Evolutionary conservation across 1,139 yeast genomes (phyloP).

Genomic region (Hyphopichia fennica): DNA sequence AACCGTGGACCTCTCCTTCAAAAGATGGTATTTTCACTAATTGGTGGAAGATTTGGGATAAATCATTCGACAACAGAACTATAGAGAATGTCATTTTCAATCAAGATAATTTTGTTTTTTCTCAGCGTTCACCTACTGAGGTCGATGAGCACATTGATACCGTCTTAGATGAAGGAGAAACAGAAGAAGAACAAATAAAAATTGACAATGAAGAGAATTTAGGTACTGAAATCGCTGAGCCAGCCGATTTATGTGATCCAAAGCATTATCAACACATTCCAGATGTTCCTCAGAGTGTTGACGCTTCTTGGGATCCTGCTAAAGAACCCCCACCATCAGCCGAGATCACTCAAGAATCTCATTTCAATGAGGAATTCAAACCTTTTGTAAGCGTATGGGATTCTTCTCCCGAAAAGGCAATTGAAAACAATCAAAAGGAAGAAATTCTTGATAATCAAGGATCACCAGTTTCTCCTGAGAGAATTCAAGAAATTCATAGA

Average conservation of each 20-base stretch:
- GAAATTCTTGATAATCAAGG: neutral
- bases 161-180: neutral
- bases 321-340: conserved; percentile 31
- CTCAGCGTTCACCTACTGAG: neutral
- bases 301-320: conserved; percentile 42
- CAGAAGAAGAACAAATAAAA: conserved; percentile 1
- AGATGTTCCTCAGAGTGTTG: conserved; percentile 18
- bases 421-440: neutral
- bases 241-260: conserved; percentile 28
- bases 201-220: conserved; percentile 8
- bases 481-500: neutral
- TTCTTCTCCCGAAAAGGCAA: neutral
- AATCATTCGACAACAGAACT: conserved; percentile 24
- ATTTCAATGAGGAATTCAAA: conserved; percentile 11
- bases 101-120: neutral
- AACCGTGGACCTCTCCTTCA: conserved; percentile 68
- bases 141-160: conserved; percentile 1
- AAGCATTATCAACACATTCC: conserved; percentile 26
- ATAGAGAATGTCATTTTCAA: neutral
- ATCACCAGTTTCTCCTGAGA: neutral
- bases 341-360: neutral
- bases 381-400: conserved; percentile 21
- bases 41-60: conserved; percentile 50
- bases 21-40: conserved; percentile 22
- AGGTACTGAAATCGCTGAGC: conserved; percentile 7